Conservation (phyloP, 1,284 basidiomycete genomes). For the Moniliella sp. region DNA sequence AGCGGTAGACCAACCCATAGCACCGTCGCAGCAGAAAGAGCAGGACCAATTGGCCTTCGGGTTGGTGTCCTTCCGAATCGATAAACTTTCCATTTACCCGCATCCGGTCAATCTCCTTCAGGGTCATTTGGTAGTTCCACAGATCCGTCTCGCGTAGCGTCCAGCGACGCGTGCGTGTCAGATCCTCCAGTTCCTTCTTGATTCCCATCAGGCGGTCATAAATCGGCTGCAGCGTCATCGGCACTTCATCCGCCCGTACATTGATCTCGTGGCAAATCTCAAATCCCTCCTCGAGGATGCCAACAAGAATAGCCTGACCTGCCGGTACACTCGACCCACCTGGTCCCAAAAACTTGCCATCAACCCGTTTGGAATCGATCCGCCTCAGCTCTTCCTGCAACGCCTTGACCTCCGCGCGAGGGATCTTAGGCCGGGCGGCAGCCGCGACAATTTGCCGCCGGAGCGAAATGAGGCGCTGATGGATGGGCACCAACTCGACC, state of each 20-base stretch:
- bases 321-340: constrained; percentile 64
- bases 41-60: constrained; percentile 60
- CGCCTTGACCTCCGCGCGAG: constrained; percentile 68
- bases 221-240: constrained; percentile 66
- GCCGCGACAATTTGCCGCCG: constrained; percentile 71
- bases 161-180: constrained; percentile 89
- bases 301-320: constrained; percentile 50
- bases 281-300: constrained; percentile 84
- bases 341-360: constrained; percentile 83
- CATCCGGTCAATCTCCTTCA: constrained; percentile 93
- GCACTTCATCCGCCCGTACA: constrained; percentile 75
- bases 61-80: constrained; percentile 72
- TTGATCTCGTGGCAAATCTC: constrained; percentile 89
- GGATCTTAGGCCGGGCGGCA: constrained; percentile 63
- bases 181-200: constrained; percentile 61
- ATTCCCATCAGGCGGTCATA: constrained; percentile 75
- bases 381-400: constrained; percentile 76
- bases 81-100: constrained; percentile 89
- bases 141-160: constrained; percentile 77
- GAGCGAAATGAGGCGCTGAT: constrained; percentile 57
- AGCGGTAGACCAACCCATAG: constrained; percentile 79
- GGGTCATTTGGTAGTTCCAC: constrained; percentile 57
- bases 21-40: constrained; percentile 79
- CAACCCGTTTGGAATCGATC: constrained; percentile 55
- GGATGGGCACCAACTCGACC: constrained; percentile 32